Conservation (phyloP, 257 asterid species). For the Buddleja alternifolia region DNA sequence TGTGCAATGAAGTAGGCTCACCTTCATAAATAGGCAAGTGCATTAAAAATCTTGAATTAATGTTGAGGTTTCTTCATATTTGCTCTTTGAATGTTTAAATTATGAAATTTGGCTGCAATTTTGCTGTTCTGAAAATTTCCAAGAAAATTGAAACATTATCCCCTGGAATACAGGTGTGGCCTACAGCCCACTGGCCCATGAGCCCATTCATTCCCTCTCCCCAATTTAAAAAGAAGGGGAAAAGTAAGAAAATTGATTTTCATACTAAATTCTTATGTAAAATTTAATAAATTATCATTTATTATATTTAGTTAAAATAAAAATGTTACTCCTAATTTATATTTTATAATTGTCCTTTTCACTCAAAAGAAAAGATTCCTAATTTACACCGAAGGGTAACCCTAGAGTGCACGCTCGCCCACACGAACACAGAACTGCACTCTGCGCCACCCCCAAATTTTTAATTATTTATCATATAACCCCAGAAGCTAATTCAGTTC, state of each 20-base stretch:
- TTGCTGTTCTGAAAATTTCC: neutral
- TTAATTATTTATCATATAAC: neutral
- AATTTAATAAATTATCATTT: neutral
- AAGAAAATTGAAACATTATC: too few relatives aligned
- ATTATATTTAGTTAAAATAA: neutral
- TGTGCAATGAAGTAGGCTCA: neutral
- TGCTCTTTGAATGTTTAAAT: too few relatives aligned
- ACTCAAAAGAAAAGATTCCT: neutral
- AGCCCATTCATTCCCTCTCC: neutral
- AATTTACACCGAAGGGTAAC: constrained; percentile 1
- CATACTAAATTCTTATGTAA: neutral
- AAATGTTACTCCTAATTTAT: neutral
- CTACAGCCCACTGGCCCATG: too few relatives aligned
- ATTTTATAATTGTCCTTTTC: neutral
- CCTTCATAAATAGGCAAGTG: neutral
- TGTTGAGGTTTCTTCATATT: neutral
- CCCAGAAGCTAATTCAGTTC: neutral
- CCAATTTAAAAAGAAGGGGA: neutral
- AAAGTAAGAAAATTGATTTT: neutral
- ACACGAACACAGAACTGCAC: constrained; percentile 38
- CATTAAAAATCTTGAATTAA: neutral
- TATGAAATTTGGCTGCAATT: neutral
- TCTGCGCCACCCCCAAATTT: constrained; percentile 3
- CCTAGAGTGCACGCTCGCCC: constrained; percentile 17
- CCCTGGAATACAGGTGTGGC: neutral